These are phyloP conservation scores for Fusarium sp. DNA, from an alignment of 2,329 filamentous ascomycete species.

Conservation along the genomic window DNA sequence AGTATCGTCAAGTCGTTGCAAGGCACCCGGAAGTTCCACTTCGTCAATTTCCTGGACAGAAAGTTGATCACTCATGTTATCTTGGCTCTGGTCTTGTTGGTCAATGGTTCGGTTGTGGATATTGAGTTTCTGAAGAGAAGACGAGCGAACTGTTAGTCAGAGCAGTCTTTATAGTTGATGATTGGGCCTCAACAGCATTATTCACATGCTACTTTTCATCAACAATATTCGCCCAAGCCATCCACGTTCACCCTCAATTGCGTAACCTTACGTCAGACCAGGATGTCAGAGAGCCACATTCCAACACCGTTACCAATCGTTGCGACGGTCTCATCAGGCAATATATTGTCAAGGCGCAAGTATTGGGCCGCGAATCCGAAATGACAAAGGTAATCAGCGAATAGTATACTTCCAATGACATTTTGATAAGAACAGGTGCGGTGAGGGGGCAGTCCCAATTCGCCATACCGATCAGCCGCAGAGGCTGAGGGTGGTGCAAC, in stretches of 20 bases:
- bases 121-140: rapidly evolving
- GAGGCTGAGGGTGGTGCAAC: neutral
- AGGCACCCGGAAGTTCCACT: neutral
- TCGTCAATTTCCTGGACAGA: neutral
- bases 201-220: neutral
- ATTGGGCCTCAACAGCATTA: neutral
- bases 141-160: too few species aligned
- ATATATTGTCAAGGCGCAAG: rapidly evolving
- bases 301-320: neutral
- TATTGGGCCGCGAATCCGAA: neutral
- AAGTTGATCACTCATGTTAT: neutral
- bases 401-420: neutral
- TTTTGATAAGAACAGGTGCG: neutral
- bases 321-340: neutral
- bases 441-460: too few species aligned
- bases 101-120: rapidly evolving
- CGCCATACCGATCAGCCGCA: neutral
- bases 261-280: neutral
- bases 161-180: neutral
- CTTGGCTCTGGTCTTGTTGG: too few species aligned
- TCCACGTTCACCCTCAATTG: neutral
- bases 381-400: neutral
- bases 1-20: neutral
- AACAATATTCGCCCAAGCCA: neutral
- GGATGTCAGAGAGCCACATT: neutral